Conservation (phyloP, 176 grass and related monocot genomes). For the Aegilops sharonensis region DNA sequence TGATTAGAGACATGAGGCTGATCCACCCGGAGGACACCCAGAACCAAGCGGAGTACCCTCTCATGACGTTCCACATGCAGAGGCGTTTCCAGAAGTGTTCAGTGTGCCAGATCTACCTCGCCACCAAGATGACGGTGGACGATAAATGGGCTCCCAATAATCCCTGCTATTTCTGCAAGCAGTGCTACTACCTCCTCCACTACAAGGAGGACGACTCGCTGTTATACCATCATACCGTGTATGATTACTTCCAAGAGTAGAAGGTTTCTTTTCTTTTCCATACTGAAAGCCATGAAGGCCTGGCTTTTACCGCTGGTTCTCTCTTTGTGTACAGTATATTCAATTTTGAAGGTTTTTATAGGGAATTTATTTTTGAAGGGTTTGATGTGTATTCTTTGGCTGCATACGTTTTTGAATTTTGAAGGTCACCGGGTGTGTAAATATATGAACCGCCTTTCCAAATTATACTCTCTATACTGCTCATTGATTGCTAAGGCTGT, state of each 20-base stretch:
- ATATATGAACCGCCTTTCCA: too few relatives aligned
- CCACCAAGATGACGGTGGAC: slow-evolving; percentile 80
- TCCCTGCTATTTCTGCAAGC: slow-evolving; percentile 93
- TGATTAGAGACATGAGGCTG: slow-evolving; percentile 87
- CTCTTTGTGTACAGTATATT: neutral
- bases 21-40: slow-evolving; percentile 74
- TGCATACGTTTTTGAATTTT: too few relatives aligned
- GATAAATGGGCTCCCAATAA: slow-evolving; percentile 86
- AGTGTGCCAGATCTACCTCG: slow-evolving; percentile 75
- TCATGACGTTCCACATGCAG: slow-evolving; percentile 69
- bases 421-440: too few relatives aligned
- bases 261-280: neutral
- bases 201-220: slow-evolving; percentile 82
- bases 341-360: neutral
- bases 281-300: neutral
- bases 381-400: too few relatives aligned
- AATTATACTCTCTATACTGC: too few relatives aligned
- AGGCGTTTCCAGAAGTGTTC: slow-evolving; percentile 75
- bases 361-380: neutral
- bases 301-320: neutral
- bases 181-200: slow-evolving; percentile 95
- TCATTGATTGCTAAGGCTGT: too few relatives aligned
- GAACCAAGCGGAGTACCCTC: slow-evolving; percentile 71
- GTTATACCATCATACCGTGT: slow-evolving; percentile 66
- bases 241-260: slow-evolving; percentile 75